Evolutionary conservation across 2,329 filamentous ascomycete genomes (phyloP), one percentile per base, ranked within the genome.

Genomic region (Neofusicoccum laricinum): DNA sequence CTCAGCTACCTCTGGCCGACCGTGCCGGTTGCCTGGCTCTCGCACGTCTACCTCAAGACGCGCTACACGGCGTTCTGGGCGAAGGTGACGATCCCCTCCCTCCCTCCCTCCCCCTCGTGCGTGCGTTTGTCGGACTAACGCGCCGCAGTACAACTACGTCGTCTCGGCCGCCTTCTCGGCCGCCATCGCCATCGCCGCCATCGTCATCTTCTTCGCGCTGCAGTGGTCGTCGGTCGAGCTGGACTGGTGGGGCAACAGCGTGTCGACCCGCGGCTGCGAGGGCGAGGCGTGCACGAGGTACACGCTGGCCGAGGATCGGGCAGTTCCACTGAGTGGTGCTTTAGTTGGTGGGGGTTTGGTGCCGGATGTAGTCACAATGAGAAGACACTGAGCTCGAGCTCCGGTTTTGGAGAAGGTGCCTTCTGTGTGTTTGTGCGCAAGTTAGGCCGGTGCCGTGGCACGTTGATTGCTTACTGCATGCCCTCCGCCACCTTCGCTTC

Each of bases 131-230:
- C n/a, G n/a, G n/a, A n/a, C 71, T 84, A 6, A 6, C 25, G 25
- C 25, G 25, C 25, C 25, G 3, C 88, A 88, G 74, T 92, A 91
- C 79, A 92, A 92, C 78, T 92, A 92, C 74, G 83, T 91, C 71
- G 86, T 88, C 0, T 90, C 88, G 3, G 89, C 89, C 0, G 90
- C 87, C 1, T 78, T 92, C 41, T 90, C 92, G 73, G 85, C 85
- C 55, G 89, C 89, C 4, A 81, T 91, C 4, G 86, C 88, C 12
- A 74, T 91, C 19, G 85, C 83, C 38, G 88, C 88, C 0, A 83
- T 92, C 40, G 74, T 92, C 64, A 88, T 92, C 64, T 90, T 92
- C 79, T 86, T 90, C 69, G 83, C 86, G 1, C 77, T 92, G 32
- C 86, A 87, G 64, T 73, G 91, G 68, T 88, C 88, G 2, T 78